phyloP scores from a whole-genome alignment of 2,329 filamentous ascomycete genomes.

The Microthyrium microscopicum region DNA sequence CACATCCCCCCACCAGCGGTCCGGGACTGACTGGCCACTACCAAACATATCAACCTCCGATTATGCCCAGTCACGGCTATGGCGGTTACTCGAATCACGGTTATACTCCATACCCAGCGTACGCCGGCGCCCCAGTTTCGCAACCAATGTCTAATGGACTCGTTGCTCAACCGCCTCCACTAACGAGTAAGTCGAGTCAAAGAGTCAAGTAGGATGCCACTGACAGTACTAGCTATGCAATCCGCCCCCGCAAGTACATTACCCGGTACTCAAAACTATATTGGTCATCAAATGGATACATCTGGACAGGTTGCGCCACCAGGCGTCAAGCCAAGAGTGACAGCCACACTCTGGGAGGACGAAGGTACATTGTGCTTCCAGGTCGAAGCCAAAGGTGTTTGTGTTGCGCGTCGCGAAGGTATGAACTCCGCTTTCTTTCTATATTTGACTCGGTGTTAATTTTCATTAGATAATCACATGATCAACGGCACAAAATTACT shows the following conservation, averaged over 20 bases:
- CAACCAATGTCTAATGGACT: conserved; percentile 50
- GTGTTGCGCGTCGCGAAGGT: conserved; percentile 89
- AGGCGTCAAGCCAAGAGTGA: conserved; percentile 91
- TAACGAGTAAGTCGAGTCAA: conserved; percentile 18
- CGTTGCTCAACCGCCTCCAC: conserved; percentile 50
- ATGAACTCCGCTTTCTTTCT: conserved; percentile 14
- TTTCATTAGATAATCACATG: conserved; percentile 74
- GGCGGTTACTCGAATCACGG: conserved; percentile 57
- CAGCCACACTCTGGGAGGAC: conserved; percentile 94
- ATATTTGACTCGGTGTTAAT: conserved; percentile 9
- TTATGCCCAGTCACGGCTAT: conserved; percentile 57
- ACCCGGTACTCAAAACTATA: conserved; percentile 23
- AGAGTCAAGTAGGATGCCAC: not conserved
- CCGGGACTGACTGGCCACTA: conserved; percentile 62
- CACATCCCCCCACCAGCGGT: conserved; percentile 59
- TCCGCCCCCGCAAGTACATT: conserved; percentile 4
- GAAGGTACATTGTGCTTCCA: conserved; percentile 96
- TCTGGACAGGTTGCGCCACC: conserved; percentile 87
- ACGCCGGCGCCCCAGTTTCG: conserved; percentile 52
- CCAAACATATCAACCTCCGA: conserved; percentile 57
- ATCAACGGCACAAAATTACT: conserved; percentile 96
- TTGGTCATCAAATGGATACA: conserved; percentile 50
- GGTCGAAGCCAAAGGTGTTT: conserved; percentile 90
- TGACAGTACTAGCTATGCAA: conserved; percentile 9
- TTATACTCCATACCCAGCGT: conserved; percentile 58